A percentile compares a stretch with the other conserved stretches of the same genome.
These are phyloP conservation scores for Kwoniella sp. DNA, from an alignment of 768 basidiomycete genomes.

Conservation along the genomic window DNA sequence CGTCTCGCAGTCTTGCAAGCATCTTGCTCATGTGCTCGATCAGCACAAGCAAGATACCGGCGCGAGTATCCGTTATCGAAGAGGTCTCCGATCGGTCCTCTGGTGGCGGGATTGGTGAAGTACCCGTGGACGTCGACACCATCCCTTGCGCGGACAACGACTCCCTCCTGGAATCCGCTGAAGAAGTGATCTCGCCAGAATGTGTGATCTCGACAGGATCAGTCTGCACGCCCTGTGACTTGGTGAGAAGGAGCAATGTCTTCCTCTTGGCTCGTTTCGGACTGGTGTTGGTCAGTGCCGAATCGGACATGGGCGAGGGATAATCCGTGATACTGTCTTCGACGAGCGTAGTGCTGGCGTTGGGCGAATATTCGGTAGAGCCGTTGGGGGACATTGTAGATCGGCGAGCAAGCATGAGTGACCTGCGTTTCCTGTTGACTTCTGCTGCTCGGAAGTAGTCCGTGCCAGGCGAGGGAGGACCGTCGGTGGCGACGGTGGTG, in stretches of 20 bases:
- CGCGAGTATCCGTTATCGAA: conserved; percentile 62
- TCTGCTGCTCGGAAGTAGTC: conserved; percentile 46
- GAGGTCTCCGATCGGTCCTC: conserved; percentile 77
- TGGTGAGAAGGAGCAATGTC: conserved; percentile 62
- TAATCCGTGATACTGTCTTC: conserved; percentile 26
- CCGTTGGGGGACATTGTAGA: conserved; percentile 40
- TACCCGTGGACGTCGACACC: conserved; percentile 26
- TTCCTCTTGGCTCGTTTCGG: conserved; percentile 45
- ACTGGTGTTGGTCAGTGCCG: conserved; percentile 31
- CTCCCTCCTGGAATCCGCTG: background rate
- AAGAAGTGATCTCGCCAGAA: background rate
- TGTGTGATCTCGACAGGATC: conserved; percentile 58
- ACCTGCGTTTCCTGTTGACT: conserved; percentile 37
- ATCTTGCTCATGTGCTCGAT: conserved; percentile 64
- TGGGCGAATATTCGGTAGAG: conserved; percentile 35
- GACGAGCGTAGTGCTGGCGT: conserved; percentile 28
- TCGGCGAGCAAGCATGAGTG: conserved; percentile 35
- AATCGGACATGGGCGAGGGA: conserved; percentile 35
- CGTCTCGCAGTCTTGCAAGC: conserved; percentile 67
- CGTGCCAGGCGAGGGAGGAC: conserved; percentile 36
- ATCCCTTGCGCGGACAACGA: background rate
- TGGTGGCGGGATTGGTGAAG: conserved; percentile 56
- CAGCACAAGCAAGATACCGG: conserved; percentile 53
- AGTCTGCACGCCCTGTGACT: conserved; percentile 72
- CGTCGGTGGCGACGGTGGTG: conserved; percentile 18